Evolutionary conservation across 108 stramenopile species (phyloP).

Genomic region (Aurantiochytrium sp.): DNA sequence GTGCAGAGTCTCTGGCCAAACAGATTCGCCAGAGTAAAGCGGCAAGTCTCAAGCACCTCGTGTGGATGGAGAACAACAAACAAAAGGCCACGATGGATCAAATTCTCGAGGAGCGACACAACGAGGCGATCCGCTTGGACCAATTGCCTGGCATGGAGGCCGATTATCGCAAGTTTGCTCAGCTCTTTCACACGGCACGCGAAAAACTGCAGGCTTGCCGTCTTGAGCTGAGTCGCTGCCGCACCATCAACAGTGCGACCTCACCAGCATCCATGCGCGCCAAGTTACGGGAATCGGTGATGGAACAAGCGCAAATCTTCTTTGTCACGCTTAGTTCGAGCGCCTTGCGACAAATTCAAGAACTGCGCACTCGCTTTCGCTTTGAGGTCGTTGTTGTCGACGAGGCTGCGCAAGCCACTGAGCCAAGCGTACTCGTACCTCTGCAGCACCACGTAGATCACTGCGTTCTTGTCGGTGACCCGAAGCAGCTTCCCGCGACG

Average conservation of each 20-base stretch:
- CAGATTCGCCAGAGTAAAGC: background rate
- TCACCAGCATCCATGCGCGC: background rate
- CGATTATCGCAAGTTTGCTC: background rate
- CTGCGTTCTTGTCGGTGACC: constrained; percentile 90
- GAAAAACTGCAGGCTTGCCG: background rate
- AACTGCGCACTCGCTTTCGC: constrained; percentile 52
- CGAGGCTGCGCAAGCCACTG: constrained; percentile 93
- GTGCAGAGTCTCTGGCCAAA: background rate
- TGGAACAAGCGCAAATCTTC: constrained; percentile 82
- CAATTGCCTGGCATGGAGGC: background rate
- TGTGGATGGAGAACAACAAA: background rate
- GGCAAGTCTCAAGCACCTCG: background rate
- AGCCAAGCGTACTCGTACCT: constrained; percentile 84
- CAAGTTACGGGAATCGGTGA: constrained; percentile 62
- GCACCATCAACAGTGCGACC: background rate
- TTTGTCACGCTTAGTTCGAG: constrained; percentile 90
- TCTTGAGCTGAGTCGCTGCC: background rate
- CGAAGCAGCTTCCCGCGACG: constrained; percentile 94
- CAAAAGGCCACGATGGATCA: background rate
- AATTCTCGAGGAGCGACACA: background rate
- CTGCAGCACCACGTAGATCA: constrained; percentile 74
- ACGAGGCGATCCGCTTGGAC: background rate
- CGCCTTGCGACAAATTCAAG: constrained; percentile 69
- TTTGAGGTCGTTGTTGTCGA: constrained; percentile 95
- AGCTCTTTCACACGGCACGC: background rate